Conservation (phyloP, 2,329 filamentous ascomycete species). For the Talaromyces albobiverticillius region DNA sequence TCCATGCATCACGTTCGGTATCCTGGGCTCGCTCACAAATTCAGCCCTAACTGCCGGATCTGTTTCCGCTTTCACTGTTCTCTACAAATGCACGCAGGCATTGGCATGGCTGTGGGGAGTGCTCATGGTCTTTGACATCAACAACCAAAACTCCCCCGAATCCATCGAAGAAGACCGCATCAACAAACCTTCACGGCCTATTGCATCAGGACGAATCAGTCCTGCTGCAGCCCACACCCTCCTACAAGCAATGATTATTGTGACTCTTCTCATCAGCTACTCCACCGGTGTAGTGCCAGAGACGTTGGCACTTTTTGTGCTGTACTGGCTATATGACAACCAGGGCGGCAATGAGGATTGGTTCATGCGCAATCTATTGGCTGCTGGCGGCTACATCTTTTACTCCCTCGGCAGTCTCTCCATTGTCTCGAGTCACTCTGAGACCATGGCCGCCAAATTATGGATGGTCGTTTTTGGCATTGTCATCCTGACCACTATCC, state of each 20-base stretch:
- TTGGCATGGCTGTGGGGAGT: conserved; percentile 12
- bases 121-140: conserved; percentile 15
- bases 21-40: conserved; percentile 10
- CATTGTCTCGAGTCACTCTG: conserved; percentile 10
- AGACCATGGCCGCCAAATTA: conserved; percentile 6
- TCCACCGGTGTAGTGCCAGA: conserved; percentile 9
- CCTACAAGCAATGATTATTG: conserved; percentile 8
- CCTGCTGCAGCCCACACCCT: conserved; percentile 7
- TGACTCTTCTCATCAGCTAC: conserved; percentile 12
- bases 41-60: conserved; percentile 5
- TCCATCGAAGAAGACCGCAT: conserved; percentile 16
- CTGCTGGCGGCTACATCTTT: conserved; percentile 14
- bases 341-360: conserved; percentile 14
- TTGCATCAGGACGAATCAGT: conserved; percentile 11
- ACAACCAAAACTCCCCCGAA: conserved; percentile 14
- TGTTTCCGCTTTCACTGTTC: background rate
- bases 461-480: conserved; percentile 14
- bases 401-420: conserved; percentile 10
- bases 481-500: conserved; percentile 14
- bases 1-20: conserved; percentile 14
- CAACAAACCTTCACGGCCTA: conserved; percentile 13
- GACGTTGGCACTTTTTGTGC: conserved; percentile 12
- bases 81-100: conserved; percentile 6
- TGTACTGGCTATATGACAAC: conserved; percentile 15
- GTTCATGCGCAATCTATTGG: conserved; percentile 15